Evolutionary conservation across 345 rosid species (phyloP), one percentile per base, ranked within the genome.

Genomic region (Rhizophora mangle): DNA sequence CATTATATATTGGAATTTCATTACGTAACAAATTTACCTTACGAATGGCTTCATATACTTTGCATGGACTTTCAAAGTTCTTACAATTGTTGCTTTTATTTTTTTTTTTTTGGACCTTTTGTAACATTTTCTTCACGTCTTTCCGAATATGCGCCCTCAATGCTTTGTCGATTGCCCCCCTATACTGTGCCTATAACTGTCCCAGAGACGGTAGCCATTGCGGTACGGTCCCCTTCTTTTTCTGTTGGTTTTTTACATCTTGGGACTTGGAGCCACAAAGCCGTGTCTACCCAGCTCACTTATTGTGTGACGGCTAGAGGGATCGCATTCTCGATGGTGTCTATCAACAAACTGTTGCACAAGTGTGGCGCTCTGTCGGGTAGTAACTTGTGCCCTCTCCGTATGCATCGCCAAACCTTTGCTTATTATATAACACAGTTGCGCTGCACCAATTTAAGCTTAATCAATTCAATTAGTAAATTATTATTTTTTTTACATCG

Each of bases 261-360:
- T 53, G 82, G 78, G 57, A 78, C 60, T 78, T 78, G 82, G 37
- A 78, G 69, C 81, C 21, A 27, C 36, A 56, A 37, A 64, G 54
- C 68, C 16, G 49, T 70, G 72, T 57, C 66, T 70, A 43, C 3
- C 43, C 29, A 63, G 74, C 31, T 63, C 55, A 53, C 55, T 62
- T n/a, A 15, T 1, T 27, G 55, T 19, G 53, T n/a, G 68, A 71
- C 63, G n/a, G 63, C 26, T 18, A 56, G 32, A 29, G 43, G 64
- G 16, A 66, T 43, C 68, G 8, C 68, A 8, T n/a, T 57, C 55
- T 56, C 36, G 36, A 9, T 70, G 21, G 31, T 56, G 52, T 18
- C 21, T 8, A 24, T 24, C 21, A 8, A 34, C 70, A 56, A 56
- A 57, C 52, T 22, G 7, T 24, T 30, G 4, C 39, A 0, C n/a